Conservation (phyloP, 441 rosid genomes). For the Adansonia madagascariensis region DNA sequence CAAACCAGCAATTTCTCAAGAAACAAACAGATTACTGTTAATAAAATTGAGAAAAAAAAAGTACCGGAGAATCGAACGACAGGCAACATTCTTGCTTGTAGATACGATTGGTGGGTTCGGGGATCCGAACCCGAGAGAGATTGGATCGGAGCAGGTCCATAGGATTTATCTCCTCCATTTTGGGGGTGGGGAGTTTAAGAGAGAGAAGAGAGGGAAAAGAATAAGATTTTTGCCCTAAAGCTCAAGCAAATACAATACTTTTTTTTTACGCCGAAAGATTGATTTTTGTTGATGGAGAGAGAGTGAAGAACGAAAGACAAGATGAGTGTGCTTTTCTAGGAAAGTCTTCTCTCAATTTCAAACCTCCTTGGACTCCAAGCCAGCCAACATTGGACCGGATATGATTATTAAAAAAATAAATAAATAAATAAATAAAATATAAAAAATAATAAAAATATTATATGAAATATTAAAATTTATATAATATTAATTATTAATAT, state of each 20-base stretch:
- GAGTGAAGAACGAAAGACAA: background rate
- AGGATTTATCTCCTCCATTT: constrained; percentile 36
- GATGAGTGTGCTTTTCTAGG: background rate
- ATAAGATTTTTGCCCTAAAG: constrained; percentile 32
- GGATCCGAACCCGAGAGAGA: constrained; percentile 95
- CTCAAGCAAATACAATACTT: constrained; percentile 9
- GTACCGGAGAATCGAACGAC: constrained; percentile 91
- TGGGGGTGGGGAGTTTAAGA: background rate
- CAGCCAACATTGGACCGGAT: too few species aligned
- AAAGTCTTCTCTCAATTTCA: background rate
- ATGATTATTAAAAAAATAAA: too few species aligned
- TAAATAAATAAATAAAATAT: too few species aligned
- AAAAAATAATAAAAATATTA: too few species aligned
- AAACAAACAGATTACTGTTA: constrained; percentile 1
- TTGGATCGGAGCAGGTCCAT: constrained; percentile 92
- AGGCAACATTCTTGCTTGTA: constrained; percentile 96
- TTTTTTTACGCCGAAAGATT: background rate
- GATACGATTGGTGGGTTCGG: constrained; percentile 94
- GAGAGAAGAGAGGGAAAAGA: background rate
- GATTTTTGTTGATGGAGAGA: background rate
- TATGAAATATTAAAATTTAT: too few species aligned
- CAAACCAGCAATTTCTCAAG: constrained; percentile 13
- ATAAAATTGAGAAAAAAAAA: background rate
- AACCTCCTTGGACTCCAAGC: background rate
- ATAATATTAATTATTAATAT: too few species aligned